Base-by-base conservation (phyloP, 2,329 filamentous ascomycete genomes). In the Trichoderma gracile region DNA sequence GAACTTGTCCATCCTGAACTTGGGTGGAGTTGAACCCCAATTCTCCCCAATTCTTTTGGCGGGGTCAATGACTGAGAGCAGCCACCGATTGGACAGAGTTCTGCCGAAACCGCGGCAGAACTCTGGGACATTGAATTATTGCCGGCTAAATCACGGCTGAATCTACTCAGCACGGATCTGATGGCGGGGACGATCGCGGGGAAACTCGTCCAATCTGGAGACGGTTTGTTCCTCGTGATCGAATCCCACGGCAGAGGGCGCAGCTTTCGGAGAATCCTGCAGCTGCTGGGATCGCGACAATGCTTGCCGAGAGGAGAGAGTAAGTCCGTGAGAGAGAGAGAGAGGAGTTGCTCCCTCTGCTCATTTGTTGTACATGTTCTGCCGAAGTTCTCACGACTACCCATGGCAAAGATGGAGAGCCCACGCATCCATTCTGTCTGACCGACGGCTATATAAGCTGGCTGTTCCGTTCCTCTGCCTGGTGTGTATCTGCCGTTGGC, bases 121-220 rank as follows among this genome's bases (percentile, higher is more conserved):
- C 23, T 21, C 1, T 33, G 58, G 58, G 1, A 14, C 1, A 1
- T 23, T 38, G 58, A 40, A 9, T 53, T 25, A 30, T 25, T 7
- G 14, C 23, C 25, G 59, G 59, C 10, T 38, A 54, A 54, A 54
- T 1, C 23, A 17, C 59, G 59, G 59, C 25, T 54, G 21, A 46
- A 45, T 7, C 25, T n/a, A 23, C 47, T 23, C 21, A 25, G 10
- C 14, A 2, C 6, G 27, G 6, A 25, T 14, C 49, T 25, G 43
- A 46, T 62, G 40, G 59, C 40, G 59, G 59, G 59, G 59, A 54
- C n/a, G 38, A 54, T 62, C 27, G 59, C 59, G 59, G 59, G 59
- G 59, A 62, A 54, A 54, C 59, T 62, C 47, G 46, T 53, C 50
- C 47, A 46, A 46, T 23, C 33, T 33, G 10, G 10, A 14, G 33